phyloP scores from a whole-genome alignment of 768 basidiomycete species.

The Chalciporus pseudorubinellus region DNA sequence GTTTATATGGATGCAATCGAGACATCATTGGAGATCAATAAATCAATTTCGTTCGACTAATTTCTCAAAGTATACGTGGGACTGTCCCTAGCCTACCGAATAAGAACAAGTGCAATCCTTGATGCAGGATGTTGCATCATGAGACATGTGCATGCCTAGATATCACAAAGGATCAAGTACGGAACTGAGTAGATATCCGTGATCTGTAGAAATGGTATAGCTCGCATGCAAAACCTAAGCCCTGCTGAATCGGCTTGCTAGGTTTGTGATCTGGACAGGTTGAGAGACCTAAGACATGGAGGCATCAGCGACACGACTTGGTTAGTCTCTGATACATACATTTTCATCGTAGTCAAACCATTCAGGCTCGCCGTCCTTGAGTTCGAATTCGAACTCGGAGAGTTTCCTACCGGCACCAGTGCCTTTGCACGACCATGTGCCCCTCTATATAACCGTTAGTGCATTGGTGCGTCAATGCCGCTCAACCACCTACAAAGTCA shows the following conservation, averaged over 20 bases:
- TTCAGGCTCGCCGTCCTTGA: slow-evolving; percentile 58
- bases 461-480: background rate
- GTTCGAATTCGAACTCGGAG: slow-evolving; percentile 50
- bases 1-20: too few relatives aligned
- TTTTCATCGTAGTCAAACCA: slow-evolving; percentile 95
- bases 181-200: background rate
- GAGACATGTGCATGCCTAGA: too few relatives aligned
- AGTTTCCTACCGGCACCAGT: slow-evolving; percentile 54
- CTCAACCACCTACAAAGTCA: slow-evolving; percentile 57
- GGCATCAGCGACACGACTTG: background rate
- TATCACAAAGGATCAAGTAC: too few relatives aligned
- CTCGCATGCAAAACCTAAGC: slow-evolving; percentile 38
- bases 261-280: slow-evolving; percentile 68
- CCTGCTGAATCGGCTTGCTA: slow-evolving; percentile 66
- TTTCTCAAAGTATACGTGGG: too few relatives aligned
- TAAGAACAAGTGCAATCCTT: too few relatives aligned
- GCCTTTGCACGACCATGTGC: slow-evolving; percentile 76
- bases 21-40: too few relatives aligned
- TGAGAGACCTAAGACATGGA: slow-evolving; percentile 43
- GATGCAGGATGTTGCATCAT: background rate
- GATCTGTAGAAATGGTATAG: background rate
- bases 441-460: slow-evolving; percentile 43
- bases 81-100: too few relatives aligned
- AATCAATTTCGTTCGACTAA: too few relatives aligned
- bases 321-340: slow-evolving; percentile 36